phyloP scores from a whole-genome alignment of 1,284 basidiomycete species.

The Malassezia brasiliensis region DNA sequence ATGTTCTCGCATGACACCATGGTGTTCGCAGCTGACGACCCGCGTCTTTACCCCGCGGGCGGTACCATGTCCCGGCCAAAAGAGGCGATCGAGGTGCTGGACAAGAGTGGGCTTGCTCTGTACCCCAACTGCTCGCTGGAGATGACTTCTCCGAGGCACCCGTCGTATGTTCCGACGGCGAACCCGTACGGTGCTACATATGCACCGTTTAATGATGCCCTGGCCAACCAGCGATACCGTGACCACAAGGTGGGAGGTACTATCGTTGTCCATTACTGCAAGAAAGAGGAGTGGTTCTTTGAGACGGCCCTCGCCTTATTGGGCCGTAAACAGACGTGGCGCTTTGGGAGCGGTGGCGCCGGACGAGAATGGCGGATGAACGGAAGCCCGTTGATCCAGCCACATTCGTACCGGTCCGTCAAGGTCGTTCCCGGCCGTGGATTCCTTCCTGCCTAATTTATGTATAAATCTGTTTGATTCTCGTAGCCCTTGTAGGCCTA shows the following conservation, averaged over 20 bases:
- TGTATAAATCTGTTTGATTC: neutral
- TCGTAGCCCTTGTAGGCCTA: neutral
- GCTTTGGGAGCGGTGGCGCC: conserved; percentile 31
- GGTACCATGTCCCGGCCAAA: neutral
- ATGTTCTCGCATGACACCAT: conserved; percentile 38
- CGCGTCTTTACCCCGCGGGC: conserved; percentile 24
- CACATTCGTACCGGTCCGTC: neutral
- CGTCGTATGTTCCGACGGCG: neutral
- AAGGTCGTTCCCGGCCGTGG: neutral
- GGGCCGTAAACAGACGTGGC: conserved; percentile 59
- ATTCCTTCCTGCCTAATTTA: neutral
- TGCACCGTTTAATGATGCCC: conserved; percentile 49
- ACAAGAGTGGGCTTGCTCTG: neutral
- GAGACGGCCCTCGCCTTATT: conserved; percentile 82
- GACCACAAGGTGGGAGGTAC: conserved; percentile 62
- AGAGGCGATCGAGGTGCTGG: neutral
- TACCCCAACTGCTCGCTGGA: neutral
- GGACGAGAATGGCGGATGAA: conserved; percentile 37
- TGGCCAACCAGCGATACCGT: conserved; percentile 51
- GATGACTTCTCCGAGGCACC: too few relatives aligned
- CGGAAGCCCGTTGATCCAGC: conserved; percentile 31
- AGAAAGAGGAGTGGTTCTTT: conserved; percentile 89
- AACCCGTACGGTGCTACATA: conserved; percentile 11
- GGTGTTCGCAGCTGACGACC: conserved; percentile 42
- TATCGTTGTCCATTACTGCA: conserved; percentile 89